Percentiles rank a stretch among this genome's conserved stretches.
Conservation (phyloP, 116 monocot genomes). For the Zostera marina region DNA sequence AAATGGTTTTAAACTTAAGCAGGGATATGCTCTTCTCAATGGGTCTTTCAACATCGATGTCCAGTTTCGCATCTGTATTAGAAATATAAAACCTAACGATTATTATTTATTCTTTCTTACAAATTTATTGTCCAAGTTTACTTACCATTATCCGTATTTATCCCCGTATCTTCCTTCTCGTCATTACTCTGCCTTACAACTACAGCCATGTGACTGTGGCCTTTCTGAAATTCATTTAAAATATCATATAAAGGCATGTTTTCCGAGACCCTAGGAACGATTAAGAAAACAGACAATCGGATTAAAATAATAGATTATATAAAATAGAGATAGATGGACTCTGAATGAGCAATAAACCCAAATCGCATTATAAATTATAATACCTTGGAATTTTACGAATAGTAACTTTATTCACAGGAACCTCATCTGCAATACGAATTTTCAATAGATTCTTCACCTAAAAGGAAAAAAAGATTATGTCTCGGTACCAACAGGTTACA, state of each 20-base stretch:
- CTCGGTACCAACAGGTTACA: too few relatives aligned
- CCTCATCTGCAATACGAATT: slow-evolving; percentile 48
- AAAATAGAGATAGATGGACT: too few relatives aligned
- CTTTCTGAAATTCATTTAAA: slow-evolving; percentile 94
- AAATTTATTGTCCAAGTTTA: slow-evolving; percentile 1
- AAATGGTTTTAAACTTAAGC: slow-evolving; percentile 12
- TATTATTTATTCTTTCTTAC: neutral
- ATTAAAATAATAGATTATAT: neutral
- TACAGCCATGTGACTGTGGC: slow-evolving; percentile 61
- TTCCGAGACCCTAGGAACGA: slow-evolving; percentile 44
- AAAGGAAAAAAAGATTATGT: neutral
- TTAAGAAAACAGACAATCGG: neutral
- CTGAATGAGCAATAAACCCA: neutral
- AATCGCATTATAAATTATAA: neutral
- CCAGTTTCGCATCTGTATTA: slow-evolving; percentile 12
- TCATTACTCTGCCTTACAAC: slow-evolving; percentile 16
- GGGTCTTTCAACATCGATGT: slow-evolving; percentile 16
- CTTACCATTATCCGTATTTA: slow-evolving; percentile 4
- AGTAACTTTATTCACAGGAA: slow-evolving; percentile 70
- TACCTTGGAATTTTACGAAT: slow-evolving; percentile 95
- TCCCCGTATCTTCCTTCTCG: slow-evolving; percentile 1
- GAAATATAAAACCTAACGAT: neutral
- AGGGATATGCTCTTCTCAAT: slow-evolving; percentile 8
- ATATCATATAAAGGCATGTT: slow-evolving; percentile 95
- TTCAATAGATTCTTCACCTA: slow-evolving; percentile 83